Evolutionary conservation across 306 rosid species (phyloP).

Genomic region (Glycine tomentella): DNA sequence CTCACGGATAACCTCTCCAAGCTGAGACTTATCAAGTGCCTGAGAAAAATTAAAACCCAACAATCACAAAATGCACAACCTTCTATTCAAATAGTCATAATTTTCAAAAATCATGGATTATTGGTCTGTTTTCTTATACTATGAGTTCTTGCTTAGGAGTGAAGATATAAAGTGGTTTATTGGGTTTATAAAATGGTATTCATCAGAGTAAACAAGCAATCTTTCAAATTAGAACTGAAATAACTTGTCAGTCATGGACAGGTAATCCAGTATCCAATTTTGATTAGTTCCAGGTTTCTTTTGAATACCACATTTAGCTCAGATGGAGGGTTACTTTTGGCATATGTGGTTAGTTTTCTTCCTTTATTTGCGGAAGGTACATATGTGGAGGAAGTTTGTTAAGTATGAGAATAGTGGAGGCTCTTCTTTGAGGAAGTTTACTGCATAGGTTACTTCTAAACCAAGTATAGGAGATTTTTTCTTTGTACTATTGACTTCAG

Average conservation of each 20-base stretch:
- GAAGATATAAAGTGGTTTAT: conserved; percentile 1
- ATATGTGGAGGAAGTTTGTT: conserved; percentile 17
- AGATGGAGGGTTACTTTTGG: background rate
- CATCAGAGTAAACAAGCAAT: background rate
- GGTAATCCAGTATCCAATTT: background rate
- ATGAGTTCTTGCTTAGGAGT: conserved; percentile 5
- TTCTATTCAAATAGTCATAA: conserved; percentile 3
- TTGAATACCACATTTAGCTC: background rate
- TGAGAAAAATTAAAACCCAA: conserved; percentile 46
- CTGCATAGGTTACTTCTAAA: conserved; percentile 3
- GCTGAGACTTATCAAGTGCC: conserved; percentile 96
- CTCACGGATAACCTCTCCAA: conserved; percentile 77
- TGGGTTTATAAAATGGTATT: background rate
- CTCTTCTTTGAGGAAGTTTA: background rate
- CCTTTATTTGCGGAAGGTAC: conserved; percentile 19
- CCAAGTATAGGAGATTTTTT: background rate
- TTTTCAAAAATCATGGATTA: conserved; percentile 4
- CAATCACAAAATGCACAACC: conserved; percentile 32
- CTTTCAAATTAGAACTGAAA: background rate
- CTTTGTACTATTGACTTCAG: background rate
- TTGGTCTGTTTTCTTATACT: conserved; percentile 8
- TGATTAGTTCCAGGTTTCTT: background rate
- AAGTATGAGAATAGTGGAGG: conserved; percentile 15
- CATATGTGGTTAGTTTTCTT: background rate
- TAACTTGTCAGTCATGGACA: background rate